A percentile compares a stretch with the other conserved stretches of the same genome.
These are phyloP conservation scores for Tulasnella sp. DNA, from an alignment of 768 basidiomycete genomes.

Conservation along the genomic window DNA sequence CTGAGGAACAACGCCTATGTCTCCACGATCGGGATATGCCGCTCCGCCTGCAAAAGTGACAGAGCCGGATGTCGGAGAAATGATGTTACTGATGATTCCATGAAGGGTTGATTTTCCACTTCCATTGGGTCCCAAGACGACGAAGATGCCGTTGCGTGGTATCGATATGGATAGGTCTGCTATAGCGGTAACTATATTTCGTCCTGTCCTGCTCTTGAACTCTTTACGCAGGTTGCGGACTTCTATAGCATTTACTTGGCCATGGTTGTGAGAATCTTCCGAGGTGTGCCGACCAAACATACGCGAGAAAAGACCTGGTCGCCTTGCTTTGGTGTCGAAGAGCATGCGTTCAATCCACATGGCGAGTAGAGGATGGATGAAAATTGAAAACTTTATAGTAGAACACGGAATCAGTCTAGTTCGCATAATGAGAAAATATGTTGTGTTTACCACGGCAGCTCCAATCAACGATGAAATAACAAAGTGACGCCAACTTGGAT, in stretches of 20 bases:
- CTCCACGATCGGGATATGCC: slow-evolving; percentile 44
- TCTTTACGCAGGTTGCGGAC: slow-evolving; percentile 16
- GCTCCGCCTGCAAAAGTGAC: slow-evolving; percentile 39
- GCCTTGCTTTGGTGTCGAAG: slow-evolving; percentile 40
- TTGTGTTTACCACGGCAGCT: slow-evolving; percentile 40
- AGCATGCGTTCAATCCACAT: slow-evolving; percentile 43
- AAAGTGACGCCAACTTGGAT: slow-evolving; percentile 48
- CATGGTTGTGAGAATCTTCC: slow-evolving; percentile 14
- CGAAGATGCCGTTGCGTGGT: slow-evolving; percentile 62
- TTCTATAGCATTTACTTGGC: slow-evolving; percentile 13
- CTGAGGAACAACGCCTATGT: slow-evolving; percentile 66
- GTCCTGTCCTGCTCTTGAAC: slow-evolving; percentile 13
- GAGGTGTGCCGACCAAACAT: slow-evolving; percentile 22
- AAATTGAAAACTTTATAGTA: slow-evolving; percentile 55
- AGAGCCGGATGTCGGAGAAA: slow-evolving; percentile 44
- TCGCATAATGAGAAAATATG: background rate
- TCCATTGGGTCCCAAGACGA: slow-evolving; percentile 39
- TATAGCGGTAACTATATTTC: slow-evolving; percentile 43
- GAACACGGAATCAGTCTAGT: slow-evolving; percentile 1
- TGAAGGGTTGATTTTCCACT: slow-evolving; percentile 68
- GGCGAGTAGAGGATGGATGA: slow-evolving; percentile 62
- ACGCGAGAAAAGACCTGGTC: slow-evolving; percentile 10
- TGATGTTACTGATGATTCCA: slow-evolving; percentile 51
- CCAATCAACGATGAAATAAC: slow-evolving; percentile 42
- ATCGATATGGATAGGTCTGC: slow-evolving; percentile 53